A percentile compares a stretch with the other conserved stretches of the same genome.
These are phyloP conservation scores for Haemoproteus tartakovskyi DNA, from an alignment of 169 alveolate species.

Conservation along the genomic window DNA sequence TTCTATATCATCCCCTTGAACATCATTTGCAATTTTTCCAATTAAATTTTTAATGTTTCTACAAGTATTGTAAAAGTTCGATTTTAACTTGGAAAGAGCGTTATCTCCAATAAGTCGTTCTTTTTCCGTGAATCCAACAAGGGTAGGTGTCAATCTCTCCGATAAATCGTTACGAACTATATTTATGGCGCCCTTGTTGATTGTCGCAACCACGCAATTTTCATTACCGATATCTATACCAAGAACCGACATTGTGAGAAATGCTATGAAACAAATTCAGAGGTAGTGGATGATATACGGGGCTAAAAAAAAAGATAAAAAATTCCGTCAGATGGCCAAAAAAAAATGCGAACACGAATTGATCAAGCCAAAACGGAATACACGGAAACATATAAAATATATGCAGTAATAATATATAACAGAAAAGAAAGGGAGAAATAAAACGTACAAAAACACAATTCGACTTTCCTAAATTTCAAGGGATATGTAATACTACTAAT, in stretches of 20 bases:
- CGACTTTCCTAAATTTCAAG: too few species aligned
- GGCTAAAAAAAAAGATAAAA: too few species aligned
- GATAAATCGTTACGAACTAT: conserved; percentile 93
- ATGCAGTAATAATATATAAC: too few species aligned
- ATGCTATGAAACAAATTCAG: too few species aligned
- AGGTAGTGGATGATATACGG: too few species aligned
- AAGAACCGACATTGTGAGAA: conserved; percentile 82
- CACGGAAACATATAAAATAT: too few species aligned
- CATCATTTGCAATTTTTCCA: conserved; percentile 78
- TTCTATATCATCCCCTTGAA: conserved; percentile 51
- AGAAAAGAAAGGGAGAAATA: too few species aligned
- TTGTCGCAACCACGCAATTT: conserved; percentile 94
- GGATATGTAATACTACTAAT: too few species aligned
- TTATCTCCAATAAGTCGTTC: conserved; percentile 93
- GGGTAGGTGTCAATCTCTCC: conserved; percentile 91
- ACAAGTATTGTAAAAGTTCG: conserved; percentile 87
- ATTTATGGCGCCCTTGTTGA: conserved; percentile 92
- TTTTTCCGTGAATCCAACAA: conserved; percentile 88
- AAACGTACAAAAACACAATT: too few species aligned
- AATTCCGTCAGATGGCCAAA: too few species aligned
- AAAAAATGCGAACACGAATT: too few species aligned
- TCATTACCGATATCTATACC: conserved; percentile 97
- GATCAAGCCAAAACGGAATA: too few species aligned
- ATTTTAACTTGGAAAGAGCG: conserved; percentile 82
- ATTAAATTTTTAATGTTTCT: conserved; percentile 86